A percentile compares a stretch with the other conserved stretches of the same genome.
Evolutionary conservation across 768 basidiomycete genomes (phyloP).

Genomic region (Tubosaeta sp.): DNA sequence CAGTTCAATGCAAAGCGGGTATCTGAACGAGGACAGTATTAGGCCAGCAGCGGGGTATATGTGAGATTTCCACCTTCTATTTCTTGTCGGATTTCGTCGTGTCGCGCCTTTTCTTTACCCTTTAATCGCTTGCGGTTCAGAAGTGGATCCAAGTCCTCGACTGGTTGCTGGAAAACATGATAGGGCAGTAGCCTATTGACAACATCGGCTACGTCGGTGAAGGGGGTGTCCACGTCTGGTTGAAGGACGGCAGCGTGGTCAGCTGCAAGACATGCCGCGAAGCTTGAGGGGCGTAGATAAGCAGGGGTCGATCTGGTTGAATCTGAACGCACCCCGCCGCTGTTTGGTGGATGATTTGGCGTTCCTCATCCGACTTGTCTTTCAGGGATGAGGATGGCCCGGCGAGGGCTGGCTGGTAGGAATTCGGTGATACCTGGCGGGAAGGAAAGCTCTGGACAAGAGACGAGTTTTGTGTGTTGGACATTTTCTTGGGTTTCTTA

Average conservation of each 20-base stretch:
- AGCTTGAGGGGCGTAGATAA: conserved; percentile 36
- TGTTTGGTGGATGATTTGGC: conserved; percentile 41
- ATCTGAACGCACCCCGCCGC: conserved; percentile 44
- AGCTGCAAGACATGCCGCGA: conserved; percentile 49
- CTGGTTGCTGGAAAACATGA: conserved; percentile 74
- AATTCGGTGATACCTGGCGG: conserved; percentile 4
- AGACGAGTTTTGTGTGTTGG: conserved; percentile 25
- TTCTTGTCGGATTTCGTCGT: conserved; percentile 44
- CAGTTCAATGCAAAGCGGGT: conserved; percentile 69
- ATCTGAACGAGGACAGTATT: conserved; percentile 38
- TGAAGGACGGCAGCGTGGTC: conserved; percentile 60
- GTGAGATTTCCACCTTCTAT: conserved; percentile 40
- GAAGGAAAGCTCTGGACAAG: conserved; percentile 26
- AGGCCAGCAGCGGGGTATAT: background rate
- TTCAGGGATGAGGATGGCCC: conserved; percentile 30
- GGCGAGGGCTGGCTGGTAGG: conserved; percentile 11
- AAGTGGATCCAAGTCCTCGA: conserved; percentile 50
- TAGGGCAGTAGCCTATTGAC: conserved; percentile 74
- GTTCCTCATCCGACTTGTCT: conserved; percentile 49
- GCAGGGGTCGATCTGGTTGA: background rate
- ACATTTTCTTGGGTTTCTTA: conserved; percentile 33
- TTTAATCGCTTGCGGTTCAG: conserved; percentile 33
- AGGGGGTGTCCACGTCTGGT: conserved; percentile 70
- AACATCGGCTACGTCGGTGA: conserved; percentile 56
- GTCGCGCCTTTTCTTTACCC: conserved; percentile 59